Conservation (phyloP, 768 basidiomycete genomes). For the Austroboletus eburneus region DNA sequence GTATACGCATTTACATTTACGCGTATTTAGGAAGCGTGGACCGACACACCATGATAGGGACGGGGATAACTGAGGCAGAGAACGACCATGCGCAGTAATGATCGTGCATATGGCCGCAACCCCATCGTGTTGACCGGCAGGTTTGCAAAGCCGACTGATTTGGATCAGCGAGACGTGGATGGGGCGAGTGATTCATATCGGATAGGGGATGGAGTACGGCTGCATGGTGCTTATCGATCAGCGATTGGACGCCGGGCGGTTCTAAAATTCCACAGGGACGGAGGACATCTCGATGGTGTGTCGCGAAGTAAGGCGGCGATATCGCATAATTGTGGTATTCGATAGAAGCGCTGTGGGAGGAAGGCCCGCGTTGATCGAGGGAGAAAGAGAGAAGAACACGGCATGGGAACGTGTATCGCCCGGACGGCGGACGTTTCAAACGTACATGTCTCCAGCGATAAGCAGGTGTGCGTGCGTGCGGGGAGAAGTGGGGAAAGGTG, state of each 20-base stretch:
- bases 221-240: conserved; percentile 5
- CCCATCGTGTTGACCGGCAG: not conserved
- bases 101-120: not conserved
- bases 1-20: too few relatives aligned
- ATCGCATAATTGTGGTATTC: conserved; percentile 18
- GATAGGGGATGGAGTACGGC: not conserved
- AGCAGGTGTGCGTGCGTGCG: conserved; percentile 4
- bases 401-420: conserved; percentile 6
- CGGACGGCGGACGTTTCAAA: conserved; percentile 6
- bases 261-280: conserved; percentile 8
- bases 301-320: conserved; percentile 13
- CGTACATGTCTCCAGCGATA: not conserved
- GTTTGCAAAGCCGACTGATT: conserved; percentile 4
- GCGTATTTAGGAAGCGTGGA: conserved; percentile 1
- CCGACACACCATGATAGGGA: too few relatives aligned
- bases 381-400: conserved; percentile 1
- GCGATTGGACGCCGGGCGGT: not conserved
- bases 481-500: conserved; percentile 27
- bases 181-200: not conserved
- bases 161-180: conserved; percentile 1
- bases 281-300: conserved; percentile 1
- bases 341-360: conserved; percentile 20
- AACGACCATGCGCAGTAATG: too few relatives aligned
- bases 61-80: conserved; percentile 2
- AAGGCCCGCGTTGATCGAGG: conserved; percentile 18